phyloP scores from a whole-genome alignment of 2,329 filamentous ascomycete species.

The Penicillium sp. region DNA sequence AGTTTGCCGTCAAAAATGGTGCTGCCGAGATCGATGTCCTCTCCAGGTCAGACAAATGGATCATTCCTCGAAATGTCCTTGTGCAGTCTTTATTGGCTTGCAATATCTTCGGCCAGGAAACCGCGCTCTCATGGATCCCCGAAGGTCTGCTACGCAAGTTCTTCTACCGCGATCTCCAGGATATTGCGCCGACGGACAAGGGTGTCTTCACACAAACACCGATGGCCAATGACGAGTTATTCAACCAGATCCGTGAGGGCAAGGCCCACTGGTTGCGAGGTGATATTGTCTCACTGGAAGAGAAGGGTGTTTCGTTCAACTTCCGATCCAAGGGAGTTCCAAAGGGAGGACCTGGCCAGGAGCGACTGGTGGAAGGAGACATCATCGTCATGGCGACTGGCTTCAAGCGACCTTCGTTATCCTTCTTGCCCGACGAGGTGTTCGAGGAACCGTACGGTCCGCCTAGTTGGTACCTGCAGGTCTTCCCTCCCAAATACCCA shows the following conservation, averaged over 20 bases:
- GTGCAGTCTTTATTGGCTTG: constrained; percentile 72
- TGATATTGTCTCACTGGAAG: constrained; percentile 69
- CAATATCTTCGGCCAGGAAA: constrained; percentile 80
- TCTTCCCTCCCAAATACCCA: constrained; percentile 74
- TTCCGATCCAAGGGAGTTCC: constrained; percentile 71
- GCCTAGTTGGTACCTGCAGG: constrained; percentile 87
- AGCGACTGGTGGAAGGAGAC: constrained; percentile 69
- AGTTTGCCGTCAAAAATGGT: constrained; percentile 69
- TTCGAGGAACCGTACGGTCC: constrained; percentile 74
- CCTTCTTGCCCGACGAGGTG: constrained; percentile 71
- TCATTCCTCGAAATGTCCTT: constrained; percentile 77
- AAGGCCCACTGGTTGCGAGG: constrained; percentile 78
- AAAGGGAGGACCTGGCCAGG: constrained; percentile 70
- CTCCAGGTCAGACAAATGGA: constrained; percentile 80
- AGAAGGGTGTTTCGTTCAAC: constrained; percentile 69
- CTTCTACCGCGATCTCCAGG: constrained; percentile 79
- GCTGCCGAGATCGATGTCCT: constrained; percentile 72
- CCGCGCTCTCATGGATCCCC: constrained; percentile 73
- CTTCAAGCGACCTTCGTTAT: constrained; percentile 71
- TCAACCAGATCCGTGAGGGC: constrained; percentile 71
- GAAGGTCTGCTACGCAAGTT: constrained; percentile 72
- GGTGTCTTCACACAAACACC: constrained; percentile 80
- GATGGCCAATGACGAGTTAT: constrained; percentile 82
- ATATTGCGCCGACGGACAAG: constrained; percentile 67
- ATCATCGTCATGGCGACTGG: constrained; percentile 83